Percentiles rank a stretch among this genome's conserved stretches.
phyloP scores from a whole-genome alignment of 2,329 filamentous ascomycete genomes.

The Talaromyces islandicus region DNA sequence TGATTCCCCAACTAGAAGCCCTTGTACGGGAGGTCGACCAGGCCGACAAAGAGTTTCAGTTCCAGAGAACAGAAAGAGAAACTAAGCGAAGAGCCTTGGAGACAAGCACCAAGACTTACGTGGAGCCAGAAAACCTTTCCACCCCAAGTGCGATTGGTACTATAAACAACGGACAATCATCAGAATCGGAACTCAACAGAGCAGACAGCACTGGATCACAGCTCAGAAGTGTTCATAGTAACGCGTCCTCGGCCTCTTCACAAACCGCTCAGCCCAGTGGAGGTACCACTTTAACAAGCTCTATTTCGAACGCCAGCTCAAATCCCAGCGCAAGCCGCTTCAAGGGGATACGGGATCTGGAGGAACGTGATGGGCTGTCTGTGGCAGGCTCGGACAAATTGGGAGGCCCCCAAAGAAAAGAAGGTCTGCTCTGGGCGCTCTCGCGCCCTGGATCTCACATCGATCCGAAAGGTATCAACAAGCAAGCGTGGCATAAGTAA shows the following conservation, averaged over 20 bases:
- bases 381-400: constrained; percentile 50
- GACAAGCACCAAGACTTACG: constrained; percentile 71
- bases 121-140: constrained; percentile 60
- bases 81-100: constrained; percentile 87
- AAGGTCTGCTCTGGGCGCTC: constrained; percentile 89
- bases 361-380: constrained; percentile 65
- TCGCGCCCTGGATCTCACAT: constrained; percentile 91
- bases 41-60: constrained; percentile 93
- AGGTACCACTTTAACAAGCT: constrained; percentile 16
- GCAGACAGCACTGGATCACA: constrained; percentile 71
- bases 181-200: constrained; percentile 65
- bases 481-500: constrained; percentile 98
- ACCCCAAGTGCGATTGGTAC: constrained; percentile 30
- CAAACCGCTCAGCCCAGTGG: constrained; percentile 28
- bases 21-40: constrained; percentile 82
- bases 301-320: constrained; percentile 12
- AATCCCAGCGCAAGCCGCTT: constrained; percentile 54
- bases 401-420: constrained; percentile 68
- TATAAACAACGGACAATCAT: constrained; percentile 47
- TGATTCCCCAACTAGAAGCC: constrained; percentile 85
- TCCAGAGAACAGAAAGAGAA: constrained; percentile 89
- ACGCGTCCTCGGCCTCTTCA: constrained; percentile 40
- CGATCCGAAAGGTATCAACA: constrained; percentile 90
- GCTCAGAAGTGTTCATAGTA: constrained; percentile 47
- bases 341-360: constrained; percentile 86